Percentiles rank a stretch among this genome's conserved stretches.
Evolutionary conservation across 805 yeast species (phyloP).

Genomic region (Saccharomycopsis synnaedendra): DNA sequence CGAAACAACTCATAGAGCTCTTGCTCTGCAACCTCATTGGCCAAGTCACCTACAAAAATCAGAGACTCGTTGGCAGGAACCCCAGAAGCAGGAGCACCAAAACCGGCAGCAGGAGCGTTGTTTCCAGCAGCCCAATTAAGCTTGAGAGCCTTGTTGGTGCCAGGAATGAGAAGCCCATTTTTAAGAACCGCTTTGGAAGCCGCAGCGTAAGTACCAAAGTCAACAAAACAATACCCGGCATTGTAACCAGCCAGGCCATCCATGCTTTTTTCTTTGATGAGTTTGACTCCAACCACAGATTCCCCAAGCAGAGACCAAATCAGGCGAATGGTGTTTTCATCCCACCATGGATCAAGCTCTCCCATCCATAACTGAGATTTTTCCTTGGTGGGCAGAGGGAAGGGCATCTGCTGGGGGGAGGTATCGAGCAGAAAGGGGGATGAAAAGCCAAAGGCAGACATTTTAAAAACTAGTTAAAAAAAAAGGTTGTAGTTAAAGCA

Average conservation of each 20-base stretch:
- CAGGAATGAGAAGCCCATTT: slow-evolving; percentile 63
- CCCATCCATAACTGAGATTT: slow-evolving; percentile 67
- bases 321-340: slow-evolving; percentile 50
- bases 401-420: not conserved
- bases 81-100: not conserved
- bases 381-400: slow-evolving; percentile 7
- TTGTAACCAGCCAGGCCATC: slow-evolving; percentile 27
- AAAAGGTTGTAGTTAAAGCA: no score
- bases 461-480: no score
- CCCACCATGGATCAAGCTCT: slow-evolving; percentile 78
- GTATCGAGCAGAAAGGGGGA: no score
- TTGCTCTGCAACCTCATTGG: slow-evolving; percentile 60
- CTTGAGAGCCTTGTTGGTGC: slow-evolving; percentile 45
- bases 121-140: slow-evolving; percentile 72
- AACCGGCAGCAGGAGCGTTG: not conserved
- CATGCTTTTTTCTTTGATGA: slow-evolving; percentile 56
- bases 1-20: slow-evolving; percentile 55
- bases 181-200: slow-evolving; percentile 56
- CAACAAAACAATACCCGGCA: slow-evolving; percentile 76
- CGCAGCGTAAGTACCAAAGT: slow-evolving; percentile 47
- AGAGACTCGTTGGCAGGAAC: slow-evolving; percentile 37
- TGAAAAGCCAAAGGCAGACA: no score
- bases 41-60: slow-evolving; percentile 78
- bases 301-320: slow-evolving; percentile 71
- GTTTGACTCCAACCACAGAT: slow-evolving; percentile 43